A percentile compares a stretch with the other conserved stretches of the same genome.
Evolutionary conservation across 2,329 filamentous ascomycete genomes (phyloP).

Genomic region (Stachybotrys elegans): DNA sequence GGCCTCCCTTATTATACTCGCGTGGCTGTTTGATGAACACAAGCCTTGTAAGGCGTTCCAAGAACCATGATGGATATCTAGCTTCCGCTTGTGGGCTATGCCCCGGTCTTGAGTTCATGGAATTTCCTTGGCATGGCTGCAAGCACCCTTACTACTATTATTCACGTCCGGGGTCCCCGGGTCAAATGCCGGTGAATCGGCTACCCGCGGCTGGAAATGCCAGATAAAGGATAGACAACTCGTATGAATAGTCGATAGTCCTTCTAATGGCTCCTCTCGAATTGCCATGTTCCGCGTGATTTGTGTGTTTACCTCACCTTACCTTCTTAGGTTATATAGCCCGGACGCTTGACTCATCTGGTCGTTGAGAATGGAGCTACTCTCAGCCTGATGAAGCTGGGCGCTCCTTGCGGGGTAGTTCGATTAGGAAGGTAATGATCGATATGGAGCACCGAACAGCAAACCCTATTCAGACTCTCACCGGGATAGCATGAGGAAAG

Average conservation of each 20-base stretch:
- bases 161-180: background rate
- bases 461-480: no score
- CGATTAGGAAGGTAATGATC: constrained; percentile 2
- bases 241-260: background rate
- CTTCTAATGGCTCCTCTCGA: background rate
- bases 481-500: no score
- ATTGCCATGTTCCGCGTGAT: background rate
- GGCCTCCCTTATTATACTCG: background rate
- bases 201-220: background rate
- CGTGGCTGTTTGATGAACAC: background rate
- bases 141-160: background rate
- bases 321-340: background rate
- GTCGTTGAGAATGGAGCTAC: background rate
- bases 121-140: background rate
- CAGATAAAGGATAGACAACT: background rate
- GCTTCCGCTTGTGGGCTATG: background rate
- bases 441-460: no score
- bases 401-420: background rate
- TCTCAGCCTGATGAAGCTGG: background rate
- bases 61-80: background rate
- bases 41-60: background rate
- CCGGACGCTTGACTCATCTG: background rate
- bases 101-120: background rate
- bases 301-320: background rate
- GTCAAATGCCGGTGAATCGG: background rate